A percentile compares a stretch with the other conserved stretches of the same genome.
These are phyloP conservation scores for Dovyalis caffra DNA, from an alignment of 345 rosid species.

Conservation along the genomic window DNA sequence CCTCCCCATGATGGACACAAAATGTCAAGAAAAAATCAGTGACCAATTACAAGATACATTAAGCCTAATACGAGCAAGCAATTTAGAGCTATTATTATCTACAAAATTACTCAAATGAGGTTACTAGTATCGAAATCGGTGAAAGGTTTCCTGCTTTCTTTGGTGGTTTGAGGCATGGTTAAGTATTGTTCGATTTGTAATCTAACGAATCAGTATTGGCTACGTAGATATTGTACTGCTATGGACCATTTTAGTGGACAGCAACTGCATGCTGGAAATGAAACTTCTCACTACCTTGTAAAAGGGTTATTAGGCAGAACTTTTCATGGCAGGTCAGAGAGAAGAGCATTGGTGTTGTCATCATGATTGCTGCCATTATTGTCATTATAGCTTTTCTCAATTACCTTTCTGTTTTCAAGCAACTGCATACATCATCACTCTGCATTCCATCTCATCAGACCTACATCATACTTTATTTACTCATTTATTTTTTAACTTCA, in stretches of 20 bases:
- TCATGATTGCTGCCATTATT: conserved; percentile 30
- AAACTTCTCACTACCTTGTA: neutral
- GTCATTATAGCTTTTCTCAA: conserved; percentile 26
- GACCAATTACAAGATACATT: neutral
- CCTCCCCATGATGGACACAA: neutral
- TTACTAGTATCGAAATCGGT: neutral
- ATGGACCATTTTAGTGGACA: conserved; percentile 5
- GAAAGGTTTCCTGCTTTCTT: neutral
- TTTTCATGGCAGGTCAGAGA: conserved; percentile 5
- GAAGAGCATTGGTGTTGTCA: neutral
- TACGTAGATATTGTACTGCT: neutral
- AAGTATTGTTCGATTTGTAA: conserved; percentile 4
- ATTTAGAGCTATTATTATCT: neutral
- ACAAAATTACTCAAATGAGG: neutral
- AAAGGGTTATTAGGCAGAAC: conserved; percentile 2
- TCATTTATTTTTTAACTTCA: neutral
- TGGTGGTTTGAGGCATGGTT: neutral
- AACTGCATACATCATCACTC: conserved; percentile 18
- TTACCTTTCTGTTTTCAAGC: conserved; percentile 18
- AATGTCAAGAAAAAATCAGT: neutral
- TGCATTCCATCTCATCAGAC: too few species aligned
- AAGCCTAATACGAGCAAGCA: neutral
- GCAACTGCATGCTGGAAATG: conserved; percentile 16
- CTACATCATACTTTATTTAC: neutral
- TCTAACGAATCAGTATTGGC: conserved; percentile 10